phyloP scores from a whole-genome alignment of 2,329 filamentous ascomycete genomes.

The Colletotrichum lindemuthianum region DNA sequence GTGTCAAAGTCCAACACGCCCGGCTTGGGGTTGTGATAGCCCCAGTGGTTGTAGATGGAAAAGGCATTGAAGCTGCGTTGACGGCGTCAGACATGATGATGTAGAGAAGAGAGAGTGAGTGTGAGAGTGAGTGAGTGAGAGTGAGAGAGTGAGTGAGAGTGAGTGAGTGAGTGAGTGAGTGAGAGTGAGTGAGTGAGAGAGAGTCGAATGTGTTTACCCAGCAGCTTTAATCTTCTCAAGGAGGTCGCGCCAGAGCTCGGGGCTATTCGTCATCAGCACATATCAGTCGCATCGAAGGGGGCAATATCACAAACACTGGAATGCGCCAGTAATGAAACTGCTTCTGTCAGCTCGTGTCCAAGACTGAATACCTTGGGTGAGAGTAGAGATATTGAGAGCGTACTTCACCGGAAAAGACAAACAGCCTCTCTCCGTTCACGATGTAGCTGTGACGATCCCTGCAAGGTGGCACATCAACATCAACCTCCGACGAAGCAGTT shows the following conservation, averaged over 20 bases:
- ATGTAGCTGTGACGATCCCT: conserved; percentile 55
- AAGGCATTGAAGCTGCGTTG: conserved; percentile 51
- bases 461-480: neutral
- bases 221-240: conserved; percentile 55
- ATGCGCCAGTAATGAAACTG: conserved; percentile 54
- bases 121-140: no score
- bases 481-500: neutral
- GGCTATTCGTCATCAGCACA: conserved; percentile 32
- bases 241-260: conserved; percentile 52
- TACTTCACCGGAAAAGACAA: conserved; percentile 55
- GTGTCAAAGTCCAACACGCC: conserved; percentile 49
- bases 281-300: fast-evolving
- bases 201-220: conserved; percentile 40
- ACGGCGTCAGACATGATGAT: neutral
- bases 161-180: no score
- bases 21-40: conserved; percentile 49
- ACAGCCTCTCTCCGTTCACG: conserved; percentile 52
- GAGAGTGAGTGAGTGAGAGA: no score
- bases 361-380: neutral
- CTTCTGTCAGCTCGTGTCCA: conserved; percentile 7
- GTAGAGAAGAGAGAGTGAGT: no score
- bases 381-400: neutral
- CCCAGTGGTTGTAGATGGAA: conserved; percentile 55
- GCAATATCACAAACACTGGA: conserved; percentile 47
- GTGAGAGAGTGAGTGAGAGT: no score